Percentiles rank a stretch among this genome's conserved stretches.
Evolutionary conservation across 768 basidiomycete species (phyloP).

Genomic region (Trametes gibbosa): DNA sequence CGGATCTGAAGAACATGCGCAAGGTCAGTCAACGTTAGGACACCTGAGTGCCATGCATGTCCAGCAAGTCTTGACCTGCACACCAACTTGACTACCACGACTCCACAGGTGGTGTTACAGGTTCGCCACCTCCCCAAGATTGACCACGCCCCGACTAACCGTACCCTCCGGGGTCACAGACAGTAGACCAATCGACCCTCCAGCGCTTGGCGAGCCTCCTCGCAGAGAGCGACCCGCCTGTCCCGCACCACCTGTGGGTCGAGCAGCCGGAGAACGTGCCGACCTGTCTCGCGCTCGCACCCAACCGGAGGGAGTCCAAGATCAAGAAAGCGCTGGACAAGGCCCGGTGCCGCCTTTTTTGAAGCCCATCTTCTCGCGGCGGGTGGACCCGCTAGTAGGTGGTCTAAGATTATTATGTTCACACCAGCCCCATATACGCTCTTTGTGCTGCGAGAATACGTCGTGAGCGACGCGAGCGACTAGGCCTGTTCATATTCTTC

Average conservation of each 20-base stretch:
- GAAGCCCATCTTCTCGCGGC: conserved; percentile 22
- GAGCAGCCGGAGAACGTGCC: conserved; percentile 44
- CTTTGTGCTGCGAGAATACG: no score
- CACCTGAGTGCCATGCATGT: not conserved
- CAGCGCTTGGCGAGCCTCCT: conserved; percentile 33
- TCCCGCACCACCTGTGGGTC: conserved; percentile 41
- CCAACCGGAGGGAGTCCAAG: conserved; percentile 36
- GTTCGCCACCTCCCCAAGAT: conserved; percentile 20
- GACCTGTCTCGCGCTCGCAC: conserved; percentile 43
- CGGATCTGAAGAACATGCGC: conserved; percentile 39
- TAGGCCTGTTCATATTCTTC: no score
- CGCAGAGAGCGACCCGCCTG: conserved; percentile 24
- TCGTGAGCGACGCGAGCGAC: no score
- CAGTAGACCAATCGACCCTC: conserved; percentile 32
- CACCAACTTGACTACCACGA: not conserved
- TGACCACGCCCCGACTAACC: not conserved
- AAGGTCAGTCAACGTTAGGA: conserved; percentile 36
- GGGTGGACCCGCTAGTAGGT: no score
- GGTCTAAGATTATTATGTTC: no score
- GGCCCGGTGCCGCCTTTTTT: conserved; percentile 39
- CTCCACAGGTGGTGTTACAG: conserved; percentile 39
- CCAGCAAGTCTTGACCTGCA: not conserved
- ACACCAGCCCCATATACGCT: no score
- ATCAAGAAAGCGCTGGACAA: conserved; percentile 44
- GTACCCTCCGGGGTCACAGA: conserved; percentile 27